Percentiles rank a stretch among this genome's conserved stretches.
Evolutionary conservation across 2,329 filamentous ascomycete species (phyloP).

Genomic region (Lachnellula subtilissima): DNA sequence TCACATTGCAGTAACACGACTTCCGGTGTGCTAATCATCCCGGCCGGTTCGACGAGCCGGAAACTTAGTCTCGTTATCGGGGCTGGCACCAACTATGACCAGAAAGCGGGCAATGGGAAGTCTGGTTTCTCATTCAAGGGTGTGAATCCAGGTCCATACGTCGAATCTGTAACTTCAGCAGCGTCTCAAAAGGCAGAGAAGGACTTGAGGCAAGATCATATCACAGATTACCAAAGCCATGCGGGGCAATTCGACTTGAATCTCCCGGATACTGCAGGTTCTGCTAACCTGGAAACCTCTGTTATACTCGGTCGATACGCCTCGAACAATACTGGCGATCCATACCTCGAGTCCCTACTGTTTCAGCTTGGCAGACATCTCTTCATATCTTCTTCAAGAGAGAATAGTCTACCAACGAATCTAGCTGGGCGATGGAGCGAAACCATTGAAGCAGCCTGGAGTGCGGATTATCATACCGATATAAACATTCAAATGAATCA

Average conservation of each 20-base stretch:
- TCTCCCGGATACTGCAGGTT: constrained; percentile 41
- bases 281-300: constrained; percentile 37
- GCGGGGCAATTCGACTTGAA: constrained; percentile 38
- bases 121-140: constrained; percentile 45
- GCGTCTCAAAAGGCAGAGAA: constrained; percentile 34
- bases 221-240: constrained; percentile 39
- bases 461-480: constrained; percentile 52
- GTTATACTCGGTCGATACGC: constrained; percentile 33
- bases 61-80: constrained; percentile 39
- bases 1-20: constrained; percentile 16
- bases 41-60: constrained; percentile 19
- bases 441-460: constrained; percentile 42
- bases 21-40: constrained; percentile 30
- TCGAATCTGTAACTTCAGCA: constrained; percentile 32
- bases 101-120: constrained; percentile 42
- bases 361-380: constrained; percentile 51
- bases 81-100: constrained; percentile 46
- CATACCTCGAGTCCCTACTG: constrained; percentile 47
- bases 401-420: constrained; percentile 49
- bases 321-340: constrained; percentile 37
- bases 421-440: constrained; percentile 53
- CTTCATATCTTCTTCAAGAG: constrained; percentile 49
- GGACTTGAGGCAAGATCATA: constrained; percentile 33
- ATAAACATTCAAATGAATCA: constrained; percentile 61
- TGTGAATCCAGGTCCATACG: constrained; percentile 37